phyloP scores from a whole-genome alignment of 352 stramenopile species.

The Phytophthora pluvialis region DNA sequence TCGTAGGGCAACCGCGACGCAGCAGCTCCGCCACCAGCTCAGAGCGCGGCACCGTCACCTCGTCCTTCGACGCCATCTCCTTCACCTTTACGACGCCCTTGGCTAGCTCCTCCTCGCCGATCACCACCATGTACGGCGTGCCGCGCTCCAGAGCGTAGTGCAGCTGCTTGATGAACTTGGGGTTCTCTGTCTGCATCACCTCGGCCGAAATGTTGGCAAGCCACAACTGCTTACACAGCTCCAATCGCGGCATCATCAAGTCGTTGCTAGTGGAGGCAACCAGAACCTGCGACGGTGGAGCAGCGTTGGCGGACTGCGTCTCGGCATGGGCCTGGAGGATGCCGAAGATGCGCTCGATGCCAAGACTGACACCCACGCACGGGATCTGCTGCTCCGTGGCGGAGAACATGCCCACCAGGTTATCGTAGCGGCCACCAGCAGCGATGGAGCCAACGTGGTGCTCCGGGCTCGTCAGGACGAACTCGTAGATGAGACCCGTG shows the following conservation, averaged over 20 bases:
- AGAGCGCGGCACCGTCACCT: slow-evolving; percentile 76
- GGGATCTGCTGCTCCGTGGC: slow-evolving; percentile 95
- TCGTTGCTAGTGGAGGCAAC: slow-evolving; percentile 91
- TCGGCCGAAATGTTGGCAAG: slow-evolving; percentile 95
- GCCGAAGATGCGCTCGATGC: slow-evolving; percentile 99
- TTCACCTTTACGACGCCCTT: slow-evolving; percentile 97
- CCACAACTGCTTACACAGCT: slow-evolving; percentile 88
- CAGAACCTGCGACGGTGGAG: slow-evolving; percentile 89
- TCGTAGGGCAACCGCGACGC: slow-evolving; percentile 71
- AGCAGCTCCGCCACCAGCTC: slow-evolving; percentile 81
- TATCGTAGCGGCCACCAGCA: slow-evolving; percentile 97
- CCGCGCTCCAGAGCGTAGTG: slow-evolving; percentile 94
- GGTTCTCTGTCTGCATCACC: slow-evolving; percentile 95
- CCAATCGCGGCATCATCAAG: slow-evolving; percentile 67
- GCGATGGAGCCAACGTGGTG: slow-evolving; percentile 97
- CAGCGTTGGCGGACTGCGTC: slow-evolving; percentile 43
- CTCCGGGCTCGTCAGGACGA: slow-evolving; percentile 91
- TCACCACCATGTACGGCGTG: slow-evolving; percentile 98
- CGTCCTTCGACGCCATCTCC: slow-evolving; percentile 94
- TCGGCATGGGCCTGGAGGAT: slow-evolving; percentile 96
- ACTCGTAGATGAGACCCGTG: slow-evolving; percentile 99
- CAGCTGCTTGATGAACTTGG: slow-evolving; percentile 98
- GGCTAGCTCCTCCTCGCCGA: slow-evolving; percentile 96
- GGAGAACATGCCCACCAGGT: slow-evolving; percentile 98
- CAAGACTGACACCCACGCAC: slow-evolving; percentile 98